Evolutionary conservation across 352 stramenopile genomes (phyloP).

Genomic region (Phytophthora capsici): DNA sequence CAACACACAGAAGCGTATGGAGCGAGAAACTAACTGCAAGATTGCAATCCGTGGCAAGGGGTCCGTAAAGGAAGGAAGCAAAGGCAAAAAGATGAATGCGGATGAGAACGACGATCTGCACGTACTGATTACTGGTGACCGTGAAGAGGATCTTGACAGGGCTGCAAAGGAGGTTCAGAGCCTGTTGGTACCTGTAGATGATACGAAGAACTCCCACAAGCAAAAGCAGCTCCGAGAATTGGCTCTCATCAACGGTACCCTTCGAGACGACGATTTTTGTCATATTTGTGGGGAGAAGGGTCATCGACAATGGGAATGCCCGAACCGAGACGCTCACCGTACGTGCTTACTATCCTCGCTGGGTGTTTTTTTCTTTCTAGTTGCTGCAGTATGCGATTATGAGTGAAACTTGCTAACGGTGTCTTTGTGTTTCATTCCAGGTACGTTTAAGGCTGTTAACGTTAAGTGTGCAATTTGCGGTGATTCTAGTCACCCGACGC

Average conservation of each 20-base stretch:
- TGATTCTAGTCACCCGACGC: conserved; percentile 96
- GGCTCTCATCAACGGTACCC: conserved; percentile 98
- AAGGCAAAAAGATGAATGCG: conserved; percentile 91
- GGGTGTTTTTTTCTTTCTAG: no score
- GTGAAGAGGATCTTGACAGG: conserved; percentile 85
- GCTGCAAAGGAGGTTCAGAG: conserved; percentile 90
- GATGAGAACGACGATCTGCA: conserved; percentile 98
- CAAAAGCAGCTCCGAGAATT: conserved; percentile 98
- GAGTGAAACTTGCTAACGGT: no score
- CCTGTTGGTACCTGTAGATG: conserved; percentile 92
- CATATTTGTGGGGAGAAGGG: conserved; percentile 98
- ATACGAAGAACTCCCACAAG: conserved; percentile 96
- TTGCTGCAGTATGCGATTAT: no score
- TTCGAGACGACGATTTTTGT: conserved; percentile 98
- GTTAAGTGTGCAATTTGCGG: conserved; percentile 98
- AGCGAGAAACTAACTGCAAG: conserved; percentile 98
- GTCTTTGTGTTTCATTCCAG: conserved; percentile 27
- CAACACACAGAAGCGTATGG: conserved; percentile 99
- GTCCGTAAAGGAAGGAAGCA: conserved; percentile 97
- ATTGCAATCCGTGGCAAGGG: conserved; percentile 98
- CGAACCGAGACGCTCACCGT: conserved; percentile 83
- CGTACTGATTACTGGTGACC: conserved; percentile 93
- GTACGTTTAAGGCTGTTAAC: conserved; percentile 82
- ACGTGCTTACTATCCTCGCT: conserved; percentile 38
- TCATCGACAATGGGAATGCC: conserved; percentile 97